Evolutionary conservation across 331 rosid genomes (phyloP), one percentile per base, ranked within the genome.

Genomic region (Telfairia occidentalis): DNA sequence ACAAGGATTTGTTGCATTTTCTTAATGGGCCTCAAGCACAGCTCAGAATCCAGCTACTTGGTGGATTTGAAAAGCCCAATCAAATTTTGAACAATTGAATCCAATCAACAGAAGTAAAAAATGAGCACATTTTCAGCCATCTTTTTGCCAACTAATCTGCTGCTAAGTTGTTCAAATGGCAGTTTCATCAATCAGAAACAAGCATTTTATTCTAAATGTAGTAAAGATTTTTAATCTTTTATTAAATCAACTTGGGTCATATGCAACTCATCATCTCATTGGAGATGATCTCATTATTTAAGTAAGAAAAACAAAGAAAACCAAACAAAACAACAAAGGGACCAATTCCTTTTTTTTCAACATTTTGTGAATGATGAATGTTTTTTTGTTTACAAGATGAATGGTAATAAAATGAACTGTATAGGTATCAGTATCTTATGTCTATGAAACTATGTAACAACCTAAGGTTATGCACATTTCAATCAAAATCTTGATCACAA

Each of bases 331-430:
- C 3, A 32, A 49, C 48, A 5, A 8, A 19, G 19, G 12, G 34
- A 21, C 7, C 15, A 40, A 67, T 19, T 67, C 5, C 35, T 75
- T 67, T 32, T 52, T 57, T 28, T 1, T 5, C 26, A 49, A 76
- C 77, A 60, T 12, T 64, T 66, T 74, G 78, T 77, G 80, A 75
- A 86, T 82, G 82, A 82, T 66, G 82, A 75, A 84, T 43, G 82
- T 66, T 71, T 73, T 71, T 73, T 49, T 79, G 81, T 87, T 49
- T 75, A 84, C 86, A 84, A 49, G 63, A 79, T 85, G 79, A 87
- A 69, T 73, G 40, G 37, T 32, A 73, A 55, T 11, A 67, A 65
- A 64, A 23, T 34, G 37, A 53, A 73, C 19, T 32, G 52, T 19
- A 61, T 37, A 70, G 57, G 73, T 61, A 76, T 67, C 11, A n/a